Conservation (phyloP, 179 eudicot genomes). For the Vitellaria paradoxa region DNA sequence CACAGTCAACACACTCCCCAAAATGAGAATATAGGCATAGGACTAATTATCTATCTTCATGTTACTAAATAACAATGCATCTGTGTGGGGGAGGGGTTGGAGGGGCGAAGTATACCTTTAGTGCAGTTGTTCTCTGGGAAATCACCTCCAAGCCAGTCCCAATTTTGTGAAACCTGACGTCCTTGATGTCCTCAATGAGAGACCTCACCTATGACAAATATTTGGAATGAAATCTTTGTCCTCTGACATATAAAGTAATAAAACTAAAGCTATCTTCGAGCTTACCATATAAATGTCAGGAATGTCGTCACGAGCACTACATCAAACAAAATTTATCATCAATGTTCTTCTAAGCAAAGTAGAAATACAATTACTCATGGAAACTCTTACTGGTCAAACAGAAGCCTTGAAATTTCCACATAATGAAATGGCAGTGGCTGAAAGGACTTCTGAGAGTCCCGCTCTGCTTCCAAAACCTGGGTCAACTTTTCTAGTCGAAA, state of each 20-base stretch:
- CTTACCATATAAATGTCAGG: constrained; percentile 89
- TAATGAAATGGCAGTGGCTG: constrained; percentile 94
- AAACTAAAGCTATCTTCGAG: constrained; percentile 7
- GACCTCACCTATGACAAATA: constrained; percentile 67
- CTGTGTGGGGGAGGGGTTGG: too few species aligned
- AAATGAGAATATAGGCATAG: neutral
- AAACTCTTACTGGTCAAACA: constrained; percentile 84
- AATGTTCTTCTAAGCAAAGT: constrained; percentile 11
- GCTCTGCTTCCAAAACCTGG: constrained; percentile 80
- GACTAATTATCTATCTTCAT: neutral
- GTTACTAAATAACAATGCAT: neutral
- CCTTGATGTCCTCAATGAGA: constrained; percentile 91
- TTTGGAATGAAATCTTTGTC: neutral
- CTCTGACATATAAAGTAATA: constrained; percentile 12
- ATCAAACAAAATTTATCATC: constrained; percentile 17
- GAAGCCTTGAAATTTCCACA: constrained; percentile 87
- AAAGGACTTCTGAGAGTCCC: constrained; percentile 75
- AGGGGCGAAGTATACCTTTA: constrained; percentile 52
- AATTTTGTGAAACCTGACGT: constrained; percentile 93
- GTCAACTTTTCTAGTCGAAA: constrained; percentile 61
- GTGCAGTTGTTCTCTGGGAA: constrained; percentile 78
- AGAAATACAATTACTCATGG: constrained; percentile 1
- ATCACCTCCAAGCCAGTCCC: constrained; percentile 89
- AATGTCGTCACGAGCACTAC: constrained; percentile 88
- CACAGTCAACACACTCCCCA: neutral